A percentile compares a stretch with the other conserved stretches of the same genome.
Evolutionary conservation across 2,329 filamentous ascomycete species (phyloP).

Genomic region (Calycina herbarum): DNA sequence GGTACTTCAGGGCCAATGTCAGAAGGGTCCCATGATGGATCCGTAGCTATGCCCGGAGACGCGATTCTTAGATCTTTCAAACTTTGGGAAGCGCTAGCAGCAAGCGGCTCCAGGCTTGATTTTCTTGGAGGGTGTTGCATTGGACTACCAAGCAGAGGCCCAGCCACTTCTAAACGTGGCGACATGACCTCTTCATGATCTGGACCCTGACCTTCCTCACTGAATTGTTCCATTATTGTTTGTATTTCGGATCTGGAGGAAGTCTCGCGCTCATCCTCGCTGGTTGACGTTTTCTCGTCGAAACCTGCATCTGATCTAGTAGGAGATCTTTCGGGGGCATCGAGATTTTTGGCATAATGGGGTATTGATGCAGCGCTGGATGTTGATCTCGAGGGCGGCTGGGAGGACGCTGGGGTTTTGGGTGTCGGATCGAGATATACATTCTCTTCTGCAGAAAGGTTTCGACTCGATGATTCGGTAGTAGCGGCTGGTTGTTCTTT

Average conservation of each 20-base stretch:
- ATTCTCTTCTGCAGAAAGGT: constrained; percentile 26
- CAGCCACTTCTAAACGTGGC: constrained; percentile 78
- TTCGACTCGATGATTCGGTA: constrained; percentile 12
- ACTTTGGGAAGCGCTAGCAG: constrained; percentile 27
- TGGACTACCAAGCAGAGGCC: constrained; percentile 68
- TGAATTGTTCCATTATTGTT: constrained; percentile 96
- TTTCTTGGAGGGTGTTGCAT: constrained; percentile 76
- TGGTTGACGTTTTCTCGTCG: constrained; percentile 57
- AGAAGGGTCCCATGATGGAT: constrained; percentile 27
- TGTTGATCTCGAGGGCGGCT: constrained; percentile 41
- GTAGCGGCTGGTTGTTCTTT: constrained; percentile 12
- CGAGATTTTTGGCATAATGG: constrained; percentile 38
- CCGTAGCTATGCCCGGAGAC: constrained; percentile 18
- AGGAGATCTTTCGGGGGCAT: constrained; percentile 42
- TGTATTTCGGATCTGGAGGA: constrained; percentile 85
- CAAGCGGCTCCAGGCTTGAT: constrained; percentile 77
- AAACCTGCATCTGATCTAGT: constrained; percentile 55
- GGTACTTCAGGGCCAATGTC: constrained; percentile 42
- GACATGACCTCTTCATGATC: constrained; percentile 88
- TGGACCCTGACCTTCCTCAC: constrained; percentile 69
- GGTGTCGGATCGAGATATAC: constrained; percentile 51
- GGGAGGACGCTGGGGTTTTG: constrained; percentile 44
- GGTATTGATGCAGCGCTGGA: constrained; percentile 38
- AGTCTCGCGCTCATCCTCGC: constrained; percentile 65
- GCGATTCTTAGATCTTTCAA: constrained; percentile 35